Evolutionary conservation across 805 yeast species (phyloP).

Genomic region (Sungouiozyma ichnusensis): DNA sequence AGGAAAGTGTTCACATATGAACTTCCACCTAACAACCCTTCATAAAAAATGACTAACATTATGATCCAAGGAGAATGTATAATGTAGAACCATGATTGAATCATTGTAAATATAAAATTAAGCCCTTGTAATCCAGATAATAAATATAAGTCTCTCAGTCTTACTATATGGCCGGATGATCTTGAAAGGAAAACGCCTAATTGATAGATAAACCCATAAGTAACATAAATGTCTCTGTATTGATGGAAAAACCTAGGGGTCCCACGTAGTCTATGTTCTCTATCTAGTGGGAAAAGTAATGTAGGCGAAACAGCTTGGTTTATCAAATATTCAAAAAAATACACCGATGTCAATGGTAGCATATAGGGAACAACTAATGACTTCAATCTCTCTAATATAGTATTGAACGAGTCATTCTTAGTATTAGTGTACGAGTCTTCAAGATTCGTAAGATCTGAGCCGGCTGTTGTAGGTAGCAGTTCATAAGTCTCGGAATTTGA

Average conservation of each 20-base stretch:
- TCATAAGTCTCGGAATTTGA: slow-evolving; percentile 5
- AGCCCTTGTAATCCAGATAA: slow-evolving; percentile 57
- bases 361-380: slow-evolving; percentile 55
- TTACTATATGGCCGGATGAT: slow-evolving; percentile 60
- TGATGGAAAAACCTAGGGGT: slow-evolving; percentile 48
- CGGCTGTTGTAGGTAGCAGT: not conserved
- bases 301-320: slow-evolving; percentile 93
- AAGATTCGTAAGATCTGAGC: too few species aligned
- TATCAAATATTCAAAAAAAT: slow-evolving; percentile 75
- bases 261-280: slow-evolving; percentile 15
- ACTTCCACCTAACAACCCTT: slow-evolving; percentile 84
- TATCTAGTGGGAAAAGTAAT: slow-evolving; percentile 58
- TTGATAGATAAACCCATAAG: slow-evolving; percentile 84
- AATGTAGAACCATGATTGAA: slow-evolving; percentile 53
- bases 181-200: slow-evolving; percentile 87
- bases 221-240: slow-evolving; percentile 81
- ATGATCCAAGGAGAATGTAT: slow-evolving; percentile 53
- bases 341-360: slow-evolving; percentile 77
- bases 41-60: slow-evolving; percentile 62
- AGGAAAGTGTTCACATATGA: slow-evolving; percentile 84
- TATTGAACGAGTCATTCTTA: not conserved
- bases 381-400: slow-evolving; percentile 17
- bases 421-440: too few species aligned
- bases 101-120: slow-evolving; percentile 48
- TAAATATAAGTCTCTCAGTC: slow-evolving; percentile 48